phyloP scores from a whole-genome alignment of 2,329 filamentous ascomycete genomes.

The Alternaria ventricosa region DNA sequence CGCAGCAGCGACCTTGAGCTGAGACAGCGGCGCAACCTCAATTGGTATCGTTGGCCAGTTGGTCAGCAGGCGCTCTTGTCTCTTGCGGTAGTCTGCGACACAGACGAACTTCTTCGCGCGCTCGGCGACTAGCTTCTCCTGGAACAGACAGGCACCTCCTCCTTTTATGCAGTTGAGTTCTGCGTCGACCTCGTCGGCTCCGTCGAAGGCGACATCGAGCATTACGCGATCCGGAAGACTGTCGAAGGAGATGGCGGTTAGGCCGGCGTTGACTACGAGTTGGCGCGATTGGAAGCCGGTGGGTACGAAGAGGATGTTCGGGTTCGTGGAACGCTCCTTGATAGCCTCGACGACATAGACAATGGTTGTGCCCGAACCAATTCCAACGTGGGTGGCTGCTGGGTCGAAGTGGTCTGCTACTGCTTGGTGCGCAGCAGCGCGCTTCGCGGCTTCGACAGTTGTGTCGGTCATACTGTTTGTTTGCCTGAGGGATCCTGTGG shows the following conservation, averaged over 20 bases:
- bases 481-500: constrained; percentile 7
- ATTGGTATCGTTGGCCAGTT: constrained; percentile 88
- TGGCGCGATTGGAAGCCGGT: constrained; percentile 91
- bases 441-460: constrained; percentile 73
- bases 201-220: constrained; percentile 93
- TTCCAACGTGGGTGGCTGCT: constrained; percentile 71
- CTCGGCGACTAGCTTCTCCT: constrained; percentile 94
- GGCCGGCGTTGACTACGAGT: constrained; percentile 79
- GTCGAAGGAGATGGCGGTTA: constrained; percentile 79
- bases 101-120: constrained; percentile 85
- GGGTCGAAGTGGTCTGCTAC: constrained; percentile 73
- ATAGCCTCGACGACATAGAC: constrained; percentile 87
- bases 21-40: constrained; percentile 87
- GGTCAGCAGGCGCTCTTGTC: constrained; percentile 74
- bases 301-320: constrained; percentile 80
- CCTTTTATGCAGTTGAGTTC: constrained; percentile 98
- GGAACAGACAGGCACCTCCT: constrained; percentile 94
- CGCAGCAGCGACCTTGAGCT: constrained; percentile 75
- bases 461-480: constrained; percentile 39
- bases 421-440: constrained; percentile 74
- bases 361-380: constrained; percentile 82
- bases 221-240: constrained; percentile 68
- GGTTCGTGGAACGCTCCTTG: constrained; percentile 49
- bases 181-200: constrained; percentile 94
- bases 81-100: constrained; percentile 90